Conservation (phyloP, 768 basidiomycete genomes). For the Kwoniella heveanensis region DNA sequence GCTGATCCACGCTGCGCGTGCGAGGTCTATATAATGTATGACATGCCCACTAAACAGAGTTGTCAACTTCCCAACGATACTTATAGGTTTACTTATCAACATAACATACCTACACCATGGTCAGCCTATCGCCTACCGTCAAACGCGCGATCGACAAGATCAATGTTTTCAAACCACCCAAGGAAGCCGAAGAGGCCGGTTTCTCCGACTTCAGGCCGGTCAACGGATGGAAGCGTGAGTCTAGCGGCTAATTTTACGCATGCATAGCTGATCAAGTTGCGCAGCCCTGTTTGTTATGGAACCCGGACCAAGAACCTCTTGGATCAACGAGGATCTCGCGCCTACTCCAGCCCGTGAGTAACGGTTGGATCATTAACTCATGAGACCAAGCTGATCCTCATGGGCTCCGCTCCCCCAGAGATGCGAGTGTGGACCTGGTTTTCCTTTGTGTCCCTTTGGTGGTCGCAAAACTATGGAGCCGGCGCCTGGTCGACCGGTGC, state of each 20-base stretch:
- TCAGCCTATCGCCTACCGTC: not conserved
- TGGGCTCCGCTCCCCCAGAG: too few species aligned
- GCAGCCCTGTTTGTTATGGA: not conserved
- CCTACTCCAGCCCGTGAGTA: not conserved
- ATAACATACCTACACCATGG: not conserved
- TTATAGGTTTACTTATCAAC: too few species aligned
- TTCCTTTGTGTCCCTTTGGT: not conserved
- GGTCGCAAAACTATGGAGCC: slow-evolving; percentile 1
- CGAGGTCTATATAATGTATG: too few species aligned
- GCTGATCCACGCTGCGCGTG: too few species aligned
- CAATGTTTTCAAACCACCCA: slow-evolving; percentile 12
- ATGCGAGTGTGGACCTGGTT: slow-evolving; percentile 4
- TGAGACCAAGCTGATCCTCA: too few species aligned
- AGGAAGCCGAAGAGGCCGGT: slow-evolving; percentile 16
- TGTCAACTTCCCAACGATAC: too few species aligned
- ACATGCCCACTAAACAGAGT: too few species aligned
- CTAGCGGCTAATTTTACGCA: too few species aligned
- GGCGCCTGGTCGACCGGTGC: slow-evolving; percentile 17
- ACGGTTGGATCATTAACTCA: not conserved
- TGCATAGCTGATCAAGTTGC: too few species aligned
- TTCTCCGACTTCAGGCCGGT: slow-evolving; percentile 11
- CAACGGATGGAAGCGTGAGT: slow-evolving; percentile 17
- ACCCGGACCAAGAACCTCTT: not conserved
- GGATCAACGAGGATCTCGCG: slow-evolving; percentile 1
- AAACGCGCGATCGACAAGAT: not conserved